Base-by-base conservation (phyloP, 805 yeast species). In the Candida maltosa region DNA sequence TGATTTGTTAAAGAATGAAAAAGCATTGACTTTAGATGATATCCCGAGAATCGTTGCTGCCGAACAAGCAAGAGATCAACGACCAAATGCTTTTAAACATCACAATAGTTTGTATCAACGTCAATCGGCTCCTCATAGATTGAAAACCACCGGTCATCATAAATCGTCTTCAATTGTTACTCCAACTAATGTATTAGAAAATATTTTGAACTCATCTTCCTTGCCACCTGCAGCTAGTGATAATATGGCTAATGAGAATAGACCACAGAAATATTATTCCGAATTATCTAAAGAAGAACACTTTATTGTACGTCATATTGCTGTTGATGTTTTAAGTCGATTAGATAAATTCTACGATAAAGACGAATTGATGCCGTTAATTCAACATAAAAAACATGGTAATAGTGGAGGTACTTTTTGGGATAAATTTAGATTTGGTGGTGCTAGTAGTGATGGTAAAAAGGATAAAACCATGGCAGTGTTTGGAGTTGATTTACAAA, bases 21-120 rank as follows among this genome's bases (percentile, higher is more conserved):
- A 84, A 47, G 82, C 91, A 0, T 73, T 93, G 35, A 91, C 97
- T 0, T 72, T 93, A 48, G 97, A 93, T 59, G 99, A 93, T 59
- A 93, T 93, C 48, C 96, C 97, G 6, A 73, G 97, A 45, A 91
- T 93, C 52, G 97, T 93, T 6, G 95, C 97, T 2, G 91, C 95
- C 7, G 97, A 93, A 50, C 96, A 91, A 58, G 96, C 97, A 0
- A 70, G 96, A 44, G 96, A 87, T 42, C 83, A 85, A 51, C 73
- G 95, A 39, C 96, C 97, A 2, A 88, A 88, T 58, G 95, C 96
- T 0, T 89, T 83, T 61, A 80, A 83, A 39, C 94, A 84, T 58
- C 89, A 84, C 51, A 78, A 78, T 53, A 43, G 68, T 40, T 42
- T 68, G 52, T 51, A 68, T 48, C 56, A 62, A 56, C 48, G 60